Evolutionary conservation across 768 basidiomycete species (phyloP).

Genomic region (Pleurotus ostreatus): DNA sequence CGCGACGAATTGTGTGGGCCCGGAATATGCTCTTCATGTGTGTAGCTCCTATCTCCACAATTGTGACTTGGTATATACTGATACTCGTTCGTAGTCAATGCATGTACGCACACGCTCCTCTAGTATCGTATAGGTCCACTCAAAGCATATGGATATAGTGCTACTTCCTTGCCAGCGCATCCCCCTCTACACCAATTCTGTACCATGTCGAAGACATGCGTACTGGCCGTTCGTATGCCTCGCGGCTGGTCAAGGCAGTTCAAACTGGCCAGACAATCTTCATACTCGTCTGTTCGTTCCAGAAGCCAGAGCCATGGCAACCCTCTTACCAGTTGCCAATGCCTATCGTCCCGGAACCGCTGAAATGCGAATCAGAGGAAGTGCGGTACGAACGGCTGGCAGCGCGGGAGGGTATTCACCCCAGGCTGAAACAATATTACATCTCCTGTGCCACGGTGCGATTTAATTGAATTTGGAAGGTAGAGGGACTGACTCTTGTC

Average conservation of each 20-base stretch:
- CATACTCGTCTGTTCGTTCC: constrained; percentile 79
- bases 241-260: constrained; percentile 58
- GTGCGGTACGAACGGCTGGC: constrained; percentile 28
- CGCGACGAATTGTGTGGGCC: constrained; percentile 70
- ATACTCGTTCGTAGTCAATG: constrained; percentile 13
- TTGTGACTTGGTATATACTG: background rate
- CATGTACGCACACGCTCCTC: constrained; percentile 9
- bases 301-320: constrained; percentile 74
- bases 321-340: constrained; percentile 65
- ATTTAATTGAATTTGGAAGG: background rate
- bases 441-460: constrained; percentile 26
- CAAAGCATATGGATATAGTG: constrained; percentile 46
- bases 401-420: constrained; percentile 28
- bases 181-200: constrained; percentile 67
- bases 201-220: constrained; percentile 77
- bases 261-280: constrained; percentile 46
- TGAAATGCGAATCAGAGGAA: constrained; percentile 62
- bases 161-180: constrained; percentile 77
- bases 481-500: no score
- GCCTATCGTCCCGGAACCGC: constrained; percentile 56
- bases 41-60: constrained; percentile 23
- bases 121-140: background rate
- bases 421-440: constrained; percentile 28
- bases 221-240: constrained; percentile 70
- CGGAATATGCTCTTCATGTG: constrained; percentile 68